Percentiles rank a stretch among this genome's conserved stretches.
These are phyloP conservation scores for Colletotrichum australisinense DNA, from an alignment of 2,329 filamentous ascomycete genomes.

Conservation along the genomic window DNA sequence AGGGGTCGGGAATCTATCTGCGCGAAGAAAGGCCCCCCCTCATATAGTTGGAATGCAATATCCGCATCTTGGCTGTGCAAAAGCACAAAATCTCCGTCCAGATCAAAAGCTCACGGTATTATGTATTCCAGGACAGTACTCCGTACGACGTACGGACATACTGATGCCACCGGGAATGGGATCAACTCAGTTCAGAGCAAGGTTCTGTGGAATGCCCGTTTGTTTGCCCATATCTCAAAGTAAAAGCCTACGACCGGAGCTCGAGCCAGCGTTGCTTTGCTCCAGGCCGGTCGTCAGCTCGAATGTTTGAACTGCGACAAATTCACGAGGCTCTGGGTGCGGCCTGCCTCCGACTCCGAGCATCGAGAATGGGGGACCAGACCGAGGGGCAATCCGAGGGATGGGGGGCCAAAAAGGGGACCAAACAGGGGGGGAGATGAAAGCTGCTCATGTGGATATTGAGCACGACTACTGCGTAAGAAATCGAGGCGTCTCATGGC, in stretches of 20 bases:
- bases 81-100: neutral
- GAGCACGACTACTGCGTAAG: neutral
- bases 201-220: neutral
- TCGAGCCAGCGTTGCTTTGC: neutral
- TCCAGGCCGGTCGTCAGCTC: neutral
- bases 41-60: neutral
- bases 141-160: too few relatives aligned
- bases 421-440: neutral
- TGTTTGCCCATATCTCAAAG: neutral
- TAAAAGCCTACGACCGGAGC: neutral
- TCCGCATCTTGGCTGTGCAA: constrained; percentile 5
- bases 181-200: neutral
- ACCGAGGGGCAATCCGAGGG: neutral
- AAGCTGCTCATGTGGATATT: constrained; percentile 6
- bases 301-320: neutral
- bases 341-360: neutral
- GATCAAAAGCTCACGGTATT: neutral
- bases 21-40: neutral
- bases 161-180: too few relatives aligned
- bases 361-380: neutral
- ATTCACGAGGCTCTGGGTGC: neutral
- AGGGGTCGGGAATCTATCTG: neutral
- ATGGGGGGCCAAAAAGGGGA: neutral
- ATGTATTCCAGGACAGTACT: too few relatives aligned
- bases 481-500: neutral